phyloP scores from a whole-genome alignment of 2,329 filamentous ascomycete species.

The Teratosphaeriaceae sp. region DNA sequence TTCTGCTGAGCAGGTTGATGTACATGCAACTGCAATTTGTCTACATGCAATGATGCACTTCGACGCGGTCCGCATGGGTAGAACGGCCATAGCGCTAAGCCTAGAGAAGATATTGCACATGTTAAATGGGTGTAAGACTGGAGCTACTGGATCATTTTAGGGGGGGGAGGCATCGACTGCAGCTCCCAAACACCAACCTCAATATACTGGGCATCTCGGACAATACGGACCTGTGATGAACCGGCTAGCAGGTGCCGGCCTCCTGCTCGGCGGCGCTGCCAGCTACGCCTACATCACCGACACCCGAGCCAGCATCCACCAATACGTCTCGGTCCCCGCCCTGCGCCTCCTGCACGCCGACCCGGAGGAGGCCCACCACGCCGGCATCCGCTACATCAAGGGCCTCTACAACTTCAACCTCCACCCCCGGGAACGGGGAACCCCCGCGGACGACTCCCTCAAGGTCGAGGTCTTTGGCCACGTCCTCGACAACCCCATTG shows the following conservation, averaged over 20 bases:
- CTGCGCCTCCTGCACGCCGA: slow-evolving; percentile 63
- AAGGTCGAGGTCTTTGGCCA: slow-evolving; percentile 68
- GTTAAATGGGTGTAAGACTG: no score
- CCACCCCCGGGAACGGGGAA: slow-evolving; percentile 74
- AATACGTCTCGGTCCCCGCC: slow-evolving; percentile 51
- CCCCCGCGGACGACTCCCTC: slow-evolving; percentile 44
- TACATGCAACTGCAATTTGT: no score
- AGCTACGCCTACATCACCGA: slow-evolving; percentile 47
- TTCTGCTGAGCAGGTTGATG: no score
- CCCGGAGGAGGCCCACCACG: slow-evolving; percentile 87
- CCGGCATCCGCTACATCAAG: slow-evolving; percentile 65
- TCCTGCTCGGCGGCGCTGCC: slow-evolving; percentile 30
- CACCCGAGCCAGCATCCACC: slow-evolving; percentile 47
- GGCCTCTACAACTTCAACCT: slow-evolving; percentile 66
- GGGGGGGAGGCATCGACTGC: no score
- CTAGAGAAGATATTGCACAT: no score
- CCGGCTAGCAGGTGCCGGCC: slow-evolving; percentile 36
- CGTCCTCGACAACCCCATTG: slow-evolving; percentile 75
- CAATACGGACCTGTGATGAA: background rate
- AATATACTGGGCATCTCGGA: no score
- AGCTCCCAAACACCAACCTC: no score
- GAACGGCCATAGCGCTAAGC: no score
- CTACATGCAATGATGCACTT: no score
- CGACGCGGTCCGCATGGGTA: no score
- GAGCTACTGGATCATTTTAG: no score